Percentiles rank a stretch among this genome's conserved stretches.
These are phyloP conservation scores for Phialophora verrucosa DNA, from an alignment of 2,329 filamentous ascomycete species.

Conservation along the genomic window DNA sequence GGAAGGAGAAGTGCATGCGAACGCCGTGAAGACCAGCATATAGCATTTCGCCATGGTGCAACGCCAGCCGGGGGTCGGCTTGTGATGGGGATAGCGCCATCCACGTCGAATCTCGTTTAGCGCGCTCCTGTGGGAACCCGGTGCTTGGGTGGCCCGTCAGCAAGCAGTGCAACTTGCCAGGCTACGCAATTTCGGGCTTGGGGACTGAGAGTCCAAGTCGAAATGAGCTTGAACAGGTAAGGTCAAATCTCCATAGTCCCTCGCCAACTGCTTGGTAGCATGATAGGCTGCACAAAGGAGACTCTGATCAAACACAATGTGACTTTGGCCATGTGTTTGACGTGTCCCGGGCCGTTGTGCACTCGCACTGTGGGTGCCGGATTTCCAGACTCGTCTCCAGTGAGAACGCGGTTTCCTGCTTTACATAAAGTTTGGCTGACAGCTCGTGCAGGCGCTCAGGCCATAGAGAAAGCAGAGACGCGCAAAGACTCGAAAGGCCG, in stretches of 20 bases:
- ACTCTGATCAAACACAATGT: slow-evolving; percentile 22
- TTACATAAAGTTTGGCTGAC: not conserved
- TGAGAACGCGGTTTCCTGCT: slow-evolving; percentile 12
- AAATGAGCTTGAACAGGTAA: slow-evolving; percentile 17
- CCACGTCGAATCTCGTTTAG: slow-evolving; percentile 23
- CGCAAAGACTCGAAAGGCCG: not conserved
- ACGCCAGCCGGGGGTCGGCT: slow-evolving; percentile 23
- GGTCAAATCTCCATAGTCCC: slow-evolving; percentile 3
- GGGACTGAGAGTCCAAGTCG: slow-evolving; percentile 12
- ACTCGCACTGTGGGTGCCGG: not conserved
- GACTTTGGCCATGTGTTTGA: slow-evolving; percentile 4
- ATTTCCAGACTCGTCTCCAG: slow-evolving; percentile 3
- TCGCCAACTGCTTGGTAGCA: slow-evolving; percentile 3
- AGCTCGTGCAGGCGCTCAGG: slow-evolving; percentile 1
- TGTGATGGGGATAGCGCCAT: slow-evolving; percentile 21
- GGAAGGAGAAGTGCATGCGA: slow-evolving; percentile 29
- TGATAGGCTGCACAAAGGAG: slow-evolving; percentile 20
- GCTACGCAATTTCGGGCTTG: slow-evolving; percentile 19
- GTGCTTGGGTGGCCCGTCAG: slow-evolving; percentile 12
- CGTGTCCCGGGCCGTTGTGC: not conserved
- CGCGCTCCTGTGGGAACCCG: slow-evolving; percentile 15
- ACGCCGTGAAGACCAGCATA: slow-evolving; percentile 34
- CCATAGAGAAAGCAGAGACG: slow-evolving; percentile 14
- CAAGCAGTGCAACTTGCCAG: slow-evolving; percentile 19
- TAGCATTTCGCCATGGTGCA: slow-evolving; percentile 31